Evolutionary conservation across 2,329 filamentous ascomycete genomes (phyloP).

Genomic region (Scedosporium apiospermum): DNA sequence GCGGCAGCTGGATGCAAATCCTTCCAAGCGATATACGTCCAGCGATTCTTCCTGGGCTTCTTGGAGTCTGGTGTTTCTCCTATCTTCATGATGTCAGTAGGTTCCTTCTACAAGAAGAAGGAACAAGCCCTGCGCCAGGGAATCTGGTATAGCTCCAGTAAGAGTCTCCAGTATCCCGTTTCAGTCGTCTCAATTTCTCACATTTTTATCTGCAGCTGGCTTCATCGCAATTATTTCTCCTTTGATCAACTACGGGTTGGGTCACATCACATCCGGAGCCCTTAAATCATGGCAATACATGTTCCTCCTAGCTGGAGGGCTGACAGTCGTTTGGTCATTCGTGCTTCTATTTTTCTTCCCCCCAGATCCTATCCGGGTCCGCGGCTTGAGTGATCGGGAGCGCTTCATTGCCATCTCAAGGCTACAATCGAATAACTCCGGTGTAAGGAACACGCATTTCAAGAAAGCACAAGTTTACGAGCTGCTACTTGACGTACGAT

Average conservation of each 20-base stretch:
- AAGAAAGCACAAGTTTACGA: constrained; percentile 41
- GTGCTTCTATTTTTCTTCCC: constrained; percentile 9
- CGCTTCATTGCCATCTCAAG: constrained; percentile 45
- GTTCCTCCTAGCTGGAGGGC: constrained; percentile 12
- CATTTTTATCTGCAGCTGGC: constrained; percentile 23
- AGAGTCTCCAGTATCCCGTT: constrained; percentile 13
- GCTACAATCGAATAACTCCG: constrained; percentile 33
- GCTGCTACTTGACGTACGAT: constrained; percentile 47
- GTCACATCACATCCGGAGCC: constrained; percentile 25
- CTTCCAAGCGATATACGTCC: constrained; percentile 27
- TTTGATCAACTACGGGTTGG: constrained; percentile 37
- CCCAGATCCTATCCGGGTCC: constrained; percentile 7
- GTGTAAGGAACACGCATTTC: constrained; percentile 36
- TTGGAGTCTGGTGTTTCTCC: constrained; percentile 47
- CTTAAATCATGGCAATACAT: constrained; percentile 20
- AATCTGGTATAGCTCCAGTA: constrained; percentile 32
- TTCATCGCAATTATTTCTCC: constrained; percentile 21
- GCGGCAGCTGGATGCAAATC: constrained; percentile 25
- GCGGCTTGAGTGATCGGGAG: constrained; percentile 9
- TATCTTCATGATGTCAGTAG: constrained; percentile 44
- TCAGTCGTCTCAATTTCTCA: no score
- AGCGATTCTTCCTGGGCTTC: constrained; percentile 46
- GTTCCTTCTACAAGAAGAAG: constrained; percentile 28
- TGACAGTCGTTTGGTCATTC: constrained; percentile 11
- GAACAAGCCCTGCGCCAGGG: constrained; percentile 29